Evolutionary conservation across 352 stramenopile species (phyloP).

Genomic region (Globisporangium paddicum): DNA sequence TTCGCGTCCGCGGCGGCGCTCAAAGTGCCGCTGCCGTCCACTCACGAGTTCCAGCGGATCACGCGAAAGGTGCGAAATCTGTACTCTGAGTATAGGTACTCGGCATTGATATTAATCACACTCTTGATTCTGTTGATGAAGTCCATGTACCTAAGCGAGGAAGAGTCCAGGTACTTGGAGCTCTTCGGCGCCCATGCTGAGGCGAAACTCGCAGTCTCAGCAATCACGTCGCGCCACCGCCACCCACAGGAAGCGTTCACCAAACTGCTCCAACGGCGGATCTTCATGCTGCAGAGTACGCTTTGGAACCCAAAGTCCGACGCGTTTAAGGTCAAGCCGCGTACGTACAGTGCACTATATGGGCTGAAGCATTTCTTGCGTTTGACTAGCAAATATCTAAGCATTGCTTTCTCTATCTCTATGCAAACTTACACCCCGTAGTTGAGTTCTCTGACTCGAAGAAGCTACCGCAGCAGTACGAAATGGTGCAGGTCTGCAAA

Average conservation of each 20-base stretch:
- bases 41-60: slow-evolving; percentile 45
- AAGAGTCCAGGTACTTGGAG: slow-evolving; percentile 52
- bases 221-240: not conserved
- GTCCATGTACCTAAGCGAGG: slow-evolving; percentile 54
- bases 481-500: slow-evolving; percentile 39
- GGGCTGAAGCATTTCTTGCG: not conserved
- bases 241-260: slow-evolving; percentile 23
- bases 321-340: slow-evolving; percentile 41
- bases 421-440: slow-evolving; percentile 8
- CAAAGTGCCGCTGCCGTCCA: slow-evolving; percentile 15
- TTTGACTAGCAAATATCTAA: not conserved
- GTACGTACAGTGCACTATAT: slow-evolving; percentile 35
- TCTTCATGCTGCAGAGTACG: slow-evolving; percentile 69
- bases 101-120: too few species aligned
- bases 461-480: slow-evolving; percentile 38
- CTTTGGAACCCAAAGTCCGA: slow-evolving; percentile 67
- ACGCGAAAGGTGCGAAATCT: slow-evolving; percentile 40
- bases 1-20: slow-evolving; percentile 17
- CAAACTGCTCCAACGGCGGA: slow-evolving; percentile 50
- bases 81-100: too few species aligned
- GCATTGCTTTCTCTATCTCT: not conserved
- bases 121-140: slow-evolving; percentile 9
- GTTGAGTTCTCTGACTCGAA: slow-evolving; percentile 47
- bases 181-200: slow-evolving; percentile 52
- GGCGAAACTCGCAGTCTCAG: slow-evolving; percentile 20